A percentile compares a stretch with the other conserved stretches of the same genome.
Conservation (phyloP, 805 yeast genomes). For the Yarrowia sp. region DNA sequence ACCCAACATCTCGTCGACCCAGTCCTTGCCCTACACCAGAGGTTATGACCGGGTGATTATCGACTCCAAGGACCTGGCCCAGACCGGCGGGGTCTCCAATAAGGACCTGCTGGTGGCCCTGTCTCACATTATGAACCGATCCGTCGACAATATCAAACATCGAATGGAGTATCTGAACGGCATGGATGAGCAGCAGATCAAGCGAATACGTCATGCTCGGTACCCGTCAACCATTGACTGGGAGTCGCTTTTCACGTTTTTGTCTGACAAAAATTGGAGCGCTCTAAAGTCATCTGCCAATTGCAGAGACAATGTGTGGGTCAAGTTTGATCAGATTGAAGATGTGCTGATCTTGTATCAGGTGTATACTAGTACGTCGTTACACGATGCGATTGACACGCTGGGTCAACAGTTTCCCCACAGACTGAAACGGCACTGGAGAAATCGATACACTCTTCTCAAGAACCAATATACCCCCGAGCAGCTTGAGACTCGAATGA, state of each 20-base stretch:
- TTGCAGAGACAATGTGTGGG: slow-evolving; percentile 14
- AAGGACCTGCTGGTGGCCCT: neutral
- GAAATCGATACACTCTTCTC: slow-evolving; percentile 10
- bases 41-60: slow-evolving; percentile 37
- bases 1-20: neutral
- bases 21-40: slow-evolving; percentile 31
- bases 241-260: slow-evolving; percentile 20
- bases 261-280: slow-evolving; percentile 15
- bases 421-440: slow-evolving; percentile 11
- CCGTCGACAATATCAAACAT: neutral
- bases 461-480: slow-evolving; percentile 16
- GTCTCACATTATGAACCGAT: slow-evolving; percentile 8
- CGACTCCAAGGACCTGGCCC: slow-evolving; percentile 35
- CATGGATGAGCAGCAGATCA: slow-evolving; percentile 12
- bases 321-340: slow-evolving; percentile 19
- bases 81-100: neutral
- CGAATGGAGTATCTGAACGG: slow-evolving; percentile 14
- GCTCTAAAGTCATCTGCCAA: slow-evolving; percentile 1
- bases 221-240: slow-evolving; percentile 35
- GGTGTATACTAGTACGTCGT: slow-evolving; percentile 6
- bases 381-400: slow-evolving; percentile 34
- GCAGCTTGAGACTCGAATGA: slow-evolving; percentile 10
- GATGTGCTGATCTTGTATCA: slow-evolving; percentile 1
- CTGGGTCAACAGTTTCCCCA: slow-evolving; percentile 25
- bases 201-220: slow-evolving; percentile 15